A percentile compares a stretch with the other conserved stretches of the same genome.
phyloP scores from a whole-genome alignment of 352 stramenopile genomes.

The Pythium sp. region DNA sequence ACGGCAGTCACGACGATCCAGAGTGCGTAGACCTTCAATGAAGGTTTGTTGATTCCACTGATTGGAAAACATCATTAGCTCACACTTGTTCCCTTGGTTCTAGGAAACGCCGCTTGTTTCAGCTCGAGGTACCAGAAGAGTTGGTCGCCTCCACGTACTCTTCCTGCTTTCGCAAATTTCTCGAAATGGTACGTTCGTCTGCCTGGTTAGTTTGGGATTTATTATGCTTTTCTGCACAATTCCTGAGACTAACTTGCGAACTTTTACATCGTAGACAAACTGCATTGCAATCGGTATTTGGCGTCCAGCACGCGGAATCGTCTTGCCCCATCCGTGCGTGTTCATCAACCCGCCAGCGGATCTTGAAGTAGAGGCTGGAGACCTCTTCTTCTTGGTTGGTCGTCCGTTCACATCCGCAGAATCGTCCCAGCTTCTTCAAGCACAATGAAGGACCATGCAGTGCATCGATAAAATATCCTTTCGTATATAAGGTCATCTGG shows the following conservation, averaged over 20 bases:
- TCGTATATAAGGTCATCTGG: background rate
- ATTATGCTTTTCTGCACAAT: background rate
- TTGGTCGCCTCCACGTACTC: slow-evolving; percentile 50
- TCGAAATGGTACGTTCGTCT: slow-evolving; percentile 44
- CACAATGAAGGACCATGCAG: background rate
- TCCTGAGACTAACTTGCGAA: too few relatives aligned
- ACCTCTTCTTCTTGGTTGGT: slow-evolving; percentile 72
- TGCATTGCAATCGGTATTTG: slow-evolving; percentile 66
- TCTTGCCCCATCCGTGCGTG: slow-evolving; percentile 66
- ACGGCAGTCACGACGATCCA: slow-evolving; percentile 50
- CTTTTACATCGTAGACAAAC: slow-evolving; percentile 28
- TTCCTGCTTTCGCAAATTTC: slow-evolving; percentile 67
- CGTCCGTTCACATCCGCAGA: slow-evolving; percentile 50
- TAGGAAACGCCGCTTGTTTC: slow-evolving; percentile 64
- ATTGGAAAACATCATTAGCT: background rate
- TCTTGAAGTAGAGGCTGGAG: slow-evolving; percentile 49
- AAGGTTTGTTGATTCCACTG: background rate
- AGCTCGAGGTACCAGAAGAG: slow-evolving; percentile 51
- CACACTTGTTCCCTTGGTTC: background rate
- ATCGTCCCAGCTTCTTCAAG: slow-evolving; percentile 14
- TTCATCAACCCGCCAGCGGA: slow-evolving; percentile 58
- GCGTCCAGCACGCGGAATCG: slow-evolving; percentile 46
- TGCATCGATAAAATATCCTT: background rate
- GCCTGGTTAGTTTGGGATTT: background rate
- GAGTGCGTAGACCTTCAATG: slow-evolving; percentile 32